A percentile compares a stretch with the other conserved stretches of the same genome.
Conservation (phyloP, 2,329 filamentous ascomycete species). For the Pseudocercospora eumusae region DNA sequence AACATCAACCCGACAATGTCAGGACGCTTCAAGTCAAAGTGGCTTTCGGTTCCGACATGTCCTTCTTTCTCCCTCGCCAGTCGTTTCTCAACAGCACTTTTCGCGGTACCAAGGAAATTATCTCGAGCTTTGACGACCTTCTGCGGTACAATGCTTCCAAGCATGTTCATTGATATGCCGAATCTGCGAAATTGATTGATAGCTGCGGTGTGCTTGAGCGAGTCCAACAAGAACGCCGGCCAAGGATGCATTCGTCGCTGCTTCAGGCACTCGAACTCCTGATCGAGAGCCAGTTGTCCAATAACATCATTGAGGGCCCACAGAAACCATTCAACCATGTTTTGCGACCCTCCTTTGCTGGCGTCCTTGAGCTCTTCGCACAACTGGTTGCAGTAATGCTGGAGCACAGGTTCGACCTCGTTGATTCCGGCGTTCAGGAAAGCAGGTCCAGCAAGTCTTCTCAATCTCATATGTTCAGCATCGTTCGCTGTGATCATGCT, state of each 20-base stretch:
- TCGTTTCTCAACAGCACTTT: slow-evolving; percentile 23
- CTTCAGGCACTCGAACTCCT: slow-evolving; percentile 44
- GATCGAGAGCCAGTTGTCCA: slow-evolving; percentile 58
- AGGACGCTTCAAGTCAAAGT: slow-evolving; percentile 13
- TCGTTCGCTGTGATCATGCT: slow-evolving; percentile 31
- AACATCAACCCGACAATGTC: slow-evolving; percentile 31
- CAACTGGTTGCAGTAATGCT: slow-evolving; percentile 28
- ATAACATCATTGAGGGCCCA: slow-evolving; percentile 71
- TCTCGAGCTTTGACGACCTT: slow-evolving; percentile 11
- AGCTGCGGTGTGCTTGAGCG: slow-evolving; percentile 23
- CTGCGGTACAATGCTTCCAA: slow-evolving; percentile 22
- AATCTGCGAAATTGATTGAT: slow-evolving; percentile 30
- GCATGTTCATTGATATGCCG: slow-evolving; percentile 22
- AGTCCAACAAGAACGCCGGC: slow-evolving; percentile 27
- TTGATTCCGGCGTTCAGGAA: slow-evolving; percentile 30
- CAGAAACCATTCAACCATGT: slow-evolving; percentile 76
- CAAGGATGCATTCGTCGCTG: slow-evolving; percentile 30
- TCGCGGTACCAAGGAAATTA: slow-evolving; percentile 25
- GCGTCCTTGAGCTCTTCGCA: slow-evolving; percentile 25
- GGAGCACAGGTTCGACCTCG: slow-evolving; percentile 30
- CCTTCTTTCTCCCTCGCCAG: slow-evolving; percentile 20
- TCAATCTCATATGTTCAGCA: slow-evolving; percentile 26
- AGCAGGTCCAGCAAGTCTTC: slow-evolving; percentile 24
- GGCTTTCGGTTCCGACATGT: slow-evolving; percentile 6
- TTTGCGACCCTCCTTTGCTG: slow-evolving; percentile 65